phyloP scores from a whole-genome alignment of 2,329 filamentous ascomycete genomes.

The Diplodia seriata region DNA sequence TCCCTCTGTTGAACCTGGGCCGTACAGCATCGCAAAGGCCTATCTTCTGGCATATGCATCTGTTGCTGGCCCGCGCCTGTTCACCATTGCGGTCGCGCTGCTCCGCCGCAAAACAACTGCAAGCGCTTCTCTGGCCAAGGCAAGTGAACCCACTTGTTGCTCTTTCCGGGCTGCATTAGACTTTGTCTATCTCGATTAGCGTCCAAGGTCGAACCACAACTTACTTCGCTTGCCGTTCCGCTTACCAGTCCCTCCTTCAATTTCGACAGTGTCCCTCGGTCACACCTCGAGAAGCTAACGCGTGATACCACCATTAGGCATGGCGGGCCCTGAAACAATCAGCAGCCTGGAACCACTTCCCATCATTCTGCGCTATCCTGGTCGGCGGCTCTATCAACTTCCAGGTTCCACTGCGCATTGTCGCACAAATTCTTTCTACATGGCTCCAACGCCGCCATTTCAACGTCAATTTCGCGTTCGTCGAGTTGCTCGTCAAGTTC shows the following conservation, averaged over 20 bases:
- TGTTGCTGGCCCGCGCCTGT: slow-evolving; percentile 54
- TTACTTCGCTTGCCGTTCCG: slow-evolving; percentile 16
- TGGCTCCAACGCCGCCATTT: slow-evolving; percentile 14
- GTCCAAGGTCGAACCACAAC: slow-evolving; percentile 8
- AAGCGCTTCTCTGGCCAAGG: slow-evolving; percentile 16
- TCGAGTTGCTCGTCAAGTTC: slow-evolving; percentile 40
- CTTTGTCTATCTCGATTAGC: slow-evolving; percentile 23
- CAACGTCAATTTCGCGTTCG: background rate
- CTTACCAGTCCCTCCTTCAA: slow-evolving; percentile 6
- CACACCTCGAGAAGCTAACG: slow-evolving; percentile 36
- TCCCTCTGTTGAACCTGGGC: background rate
- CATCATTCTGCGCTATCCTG: slow-evolving; percentile 60
- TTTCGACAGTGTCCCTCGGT: slow-evolving; percentile 1
- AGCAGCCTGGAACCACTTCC: slow-evolving; percentile 57
- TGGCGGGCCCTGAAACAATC: slow-evolving; percentile 48
- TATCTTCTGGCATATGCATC: slow-evolving; percentile 48
- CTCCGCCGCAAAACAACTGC: slow-evolving; percentile 23
- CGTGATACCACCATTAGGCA: slow-evolving; percentile 42
- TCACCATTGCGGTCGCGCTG: slow-evolving; percentile 40
- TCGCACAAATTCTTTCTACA: background rate
- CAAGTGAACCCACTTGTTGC: slow-evolving; percentile 28
- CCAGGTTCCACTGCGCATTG: slow-evolving; percentile 41
- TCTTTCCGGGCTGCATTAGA: slow-evolving; percentile 3
- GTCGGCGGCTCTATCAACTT: slow-evolving; percentile 60
- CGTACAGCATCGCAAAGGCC: slow-evolving; percentile 33